Percentiles rank a stretch among this genome's conserved stretches.
phyloP scores from a whole-genome alignment of 1,284 basidiomycete genomes.

The Laetiporus sulphureus region DNA sequence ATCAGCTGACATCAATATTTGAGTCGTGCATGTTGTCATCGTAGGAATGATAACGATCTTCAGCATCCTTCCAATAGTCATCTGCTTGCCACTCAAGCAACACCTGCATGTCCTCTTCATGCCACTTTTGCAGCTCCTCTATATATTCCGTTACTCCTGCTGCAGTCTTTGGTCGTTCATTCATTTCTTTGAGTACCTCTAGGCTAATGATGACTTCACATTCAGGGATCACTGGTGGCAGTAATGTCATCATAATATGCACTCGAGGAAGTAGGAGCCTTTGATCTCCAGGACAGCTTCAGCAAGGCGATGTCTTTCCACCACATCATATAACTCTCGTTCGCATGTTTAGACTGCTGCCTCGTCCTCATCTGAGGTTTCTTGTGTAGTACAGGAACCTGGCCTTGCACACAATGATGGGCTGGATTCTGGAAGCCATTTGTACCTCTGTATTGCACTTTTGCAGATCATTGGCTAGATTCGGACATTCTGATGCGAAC shows the following conservation, averaged over 20 bases:
- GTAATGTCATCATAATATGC: conserved; percentile 3
- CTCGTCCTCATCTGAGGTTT: conserved; percentile 2
- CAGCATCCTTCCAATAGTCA: conserved; percentile 19
- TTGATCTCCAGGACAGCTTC: conserved; percentile 21
- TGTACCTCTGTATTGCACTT: conserved; percentile 7
- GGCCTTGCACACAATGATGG: conserved; percentile 10
- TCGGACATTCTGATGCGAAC: too few relatives aligned
- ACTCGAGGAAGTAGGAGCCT: conserved; percentile 24
- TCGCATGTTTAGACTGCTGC: conserved; percentile 1
- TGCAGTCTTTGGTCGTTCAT: conserved; percentile 14
- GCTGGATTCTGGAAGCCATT: conserved; percentile 18
- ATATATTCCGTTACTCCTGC: conserved; percentile 13
- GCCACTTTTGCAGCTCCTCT: conserved; percentile 13
- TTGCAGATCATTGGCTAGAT: neutral
- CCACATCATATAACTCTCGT: conserved; percentile 13
- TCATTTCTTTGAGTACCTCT: conserved; percentile 13
- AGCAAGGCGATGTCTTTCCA: conserved; percentile 17
- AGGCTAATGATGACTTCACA: conserved; percentile 10
- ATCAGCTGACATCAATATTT: conserved; percentile 16
- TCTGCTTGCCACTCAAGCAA: conserved; percentile 21
- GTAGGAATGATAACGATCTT: conserved; percentile 16
- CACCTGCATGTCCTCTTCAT: conserved; percentile 16
- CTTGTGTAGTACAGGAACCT: conserved; percentile 9
- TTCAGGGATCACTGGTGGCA: neutral
- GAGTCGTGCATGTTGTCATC: conserved; percentile 11